Evolutionary conservation across 1,139 yeast genomes (phyloP), one percentile per base, ranked within the genome.

Genomic region (Torulaspora pretoriensis): DNA sequence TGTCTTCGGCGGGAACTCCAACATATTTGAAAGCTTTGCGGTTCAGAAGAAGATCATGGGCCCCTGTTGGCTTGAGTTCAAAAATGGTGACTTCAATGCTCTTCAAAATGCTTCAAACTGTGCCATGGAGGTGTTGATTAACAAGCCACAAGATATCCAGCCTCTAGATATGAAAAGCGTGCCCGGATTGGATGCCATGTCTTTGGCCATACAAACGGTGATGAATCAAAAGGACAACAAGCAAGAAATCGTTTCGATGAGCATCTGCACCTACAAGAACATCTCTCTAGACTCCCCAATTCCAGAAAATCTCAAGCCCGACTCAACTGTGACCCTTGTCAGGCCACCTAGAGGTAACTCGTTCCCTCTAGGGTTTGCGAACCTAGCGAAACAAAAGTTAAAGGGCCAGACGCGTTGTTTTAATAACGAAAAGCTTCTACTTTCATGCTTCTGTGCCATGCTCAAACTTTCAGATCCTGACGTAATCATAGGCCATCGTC

Each of bases 31-130:
- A 68, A 76, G 88, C 10, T 88, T 92, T 67, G 95, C 88, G 9
- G 62, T 89, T 25, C 87, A 84, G 62, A 76, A 86, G 55, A 81
- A 83, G 53, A 74, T 92, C 34, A 89, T 89, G 96, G 99, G 99
- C 4, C 99, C 99, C 1, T 89, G 98, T 62, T 92, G 98, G 98
- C 70, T 92, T 43, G 83, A 83, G 43, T 72, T 94, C 40, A 70
- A 74, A 34, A 73, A 77, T 38, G 83, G 83, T 36, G 79, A 83
- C 53, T 84, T 86, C 54, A 64, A 67, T 16, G 65, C 80, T 1
- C 69, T 83, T 47, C 75, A 71, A 47, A 83, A 83, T 57, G 74
- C 87, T 1, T 82, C 96, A 0, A 95, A 90, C 71, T 86, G 96
- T 68, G 78, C 78, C 48, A 75, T 86, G 22, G 96, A 89, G 58